Conservation (phyloP, 805 yeast genomes). For the Candida qinlingensis region DNA sequence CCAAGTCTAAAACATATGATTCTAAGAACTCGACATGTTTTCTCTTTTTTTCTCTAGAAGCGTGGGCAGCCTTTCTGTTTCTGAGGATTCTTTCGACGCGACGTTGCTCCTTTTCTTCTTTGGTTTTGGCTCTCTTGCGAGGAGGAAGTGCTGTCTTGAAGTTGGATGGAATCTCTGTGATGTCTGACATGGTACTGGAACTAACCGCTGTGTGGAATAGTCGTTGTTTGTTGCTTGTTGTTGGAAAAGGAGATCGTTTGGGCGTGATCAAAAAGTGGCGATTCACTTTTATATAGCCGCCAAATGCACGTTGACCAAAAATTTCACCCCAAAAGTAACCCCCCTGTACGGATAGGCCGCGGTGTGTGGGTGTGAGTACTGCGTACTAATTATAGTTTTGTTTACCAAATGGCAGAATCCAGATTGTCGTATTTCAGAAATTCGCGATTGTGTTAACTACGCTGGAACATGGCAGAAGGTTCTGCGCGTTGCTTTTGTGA, state of each 20-base stretch:
- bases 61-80: slow-evolving; percentile 96
- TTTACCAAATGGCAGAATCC: no score
- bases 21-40: slow-evolving; percentile 85
- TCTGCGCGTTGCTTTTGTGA: no score
- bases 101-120: slow-evolving; percentile 96
- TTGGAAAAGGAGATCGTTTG: background rate
- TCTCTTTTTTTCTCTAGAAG: slow-evolving; percentile 94
- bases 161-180: slow-evolving; percentile 28
- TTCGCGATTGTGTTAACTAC: no score
- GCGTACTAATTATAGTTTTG: no score
- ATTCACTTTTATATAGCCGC: no score
- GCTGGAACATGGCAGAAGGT: no score
- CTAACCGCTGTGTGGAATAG: background rate
- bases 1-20: slow-evolving; percentile 22
- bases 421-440: no score
- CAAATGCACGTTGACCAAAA: no score
- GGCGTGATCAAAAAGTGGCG: no score
- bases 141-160: slow-evolving; percentile 70
- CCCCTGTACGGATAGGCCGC: no score
- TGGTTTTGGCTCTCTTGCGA: slow-evolving; percentile 92
- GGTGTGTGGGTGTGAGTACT: no score
- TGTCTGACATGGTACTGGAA: slow-evolving; percentile 15
- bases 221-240: background rate
- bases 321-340: no score
- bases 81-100: slow-evolving; percentile 88